These are phyloP conservation scores for Trametopsis cervina DNA, from an alignment of 768 basidiomycete species.

Conservation along the genomic window DNA sequence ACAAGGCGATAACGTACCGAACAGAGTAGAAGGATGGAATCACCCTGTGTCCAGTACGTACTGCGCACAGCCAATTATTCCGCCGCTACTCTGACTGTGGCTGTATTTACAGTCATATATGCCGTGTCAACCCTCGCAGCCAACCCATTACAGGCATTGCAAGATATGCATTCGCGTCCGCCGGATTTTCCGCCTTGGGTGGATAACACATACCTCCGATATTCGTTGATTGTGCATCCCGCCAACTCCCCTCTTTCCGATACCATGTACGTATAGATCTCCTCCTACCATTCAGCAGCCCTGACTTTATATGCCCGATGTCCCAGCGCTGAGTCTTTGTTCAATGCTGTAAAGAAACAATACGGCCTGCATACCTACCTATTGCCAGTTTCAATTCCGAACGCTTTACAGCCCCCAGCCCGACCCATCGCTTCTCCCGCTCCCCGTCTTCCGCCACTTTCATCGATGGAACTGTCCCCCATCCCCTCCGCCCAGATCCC, in stretches of 20 bases:
- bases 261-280: slow-evolving; percentile 60
- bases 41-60: slow-evolving; percentile 73
- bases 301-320: not conserved
- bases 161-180: slow-evolving; percentile 60
- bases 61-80: slow-evolving; percentile 7
- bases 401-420: slow-evolving; percentile 60
- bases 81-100: not conserved
- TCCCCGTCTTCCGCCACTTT: slow-evolving; percentile 59
- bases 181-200: slow-evolving; percentile 78
- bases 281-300: slow-evolving; percentile 6
- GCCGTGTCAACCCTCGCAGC: slow-evolving; percentile 78
- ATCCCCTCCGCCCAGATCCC: slow-evolving; percentile 18
- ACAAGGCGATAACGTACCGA: slow-evolving; percentile 72
- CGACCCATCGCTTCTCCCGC: slow-evolving; percentile 58
- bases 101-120: slow-evolving; percentile 51
- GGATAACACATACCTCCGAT: slow-evolving; percentile 62
- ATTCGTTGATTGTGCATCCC: slow-evolving; percentile 75
- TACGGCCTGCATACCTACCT: slow-evolving; percentile 74
- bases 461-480: slow-evolving; percentile 28
- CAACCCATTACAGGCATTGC: slow-evolving; percentile 77
- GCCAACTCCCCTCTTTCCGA: slow-evolving; percentile 59
- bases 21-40: slow-evolving; percentile 75
- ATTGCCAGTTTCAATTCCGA: slow-evolving; percentile 54
- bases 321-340: slow-evolving; percentile 64
- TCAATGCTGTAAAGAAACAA: slow-evolving; percentile 85